Evolutionary conservation across 768 basidiomycete species (phyloP).

Genomic region (Auricularia auricula-judae): DNA sequence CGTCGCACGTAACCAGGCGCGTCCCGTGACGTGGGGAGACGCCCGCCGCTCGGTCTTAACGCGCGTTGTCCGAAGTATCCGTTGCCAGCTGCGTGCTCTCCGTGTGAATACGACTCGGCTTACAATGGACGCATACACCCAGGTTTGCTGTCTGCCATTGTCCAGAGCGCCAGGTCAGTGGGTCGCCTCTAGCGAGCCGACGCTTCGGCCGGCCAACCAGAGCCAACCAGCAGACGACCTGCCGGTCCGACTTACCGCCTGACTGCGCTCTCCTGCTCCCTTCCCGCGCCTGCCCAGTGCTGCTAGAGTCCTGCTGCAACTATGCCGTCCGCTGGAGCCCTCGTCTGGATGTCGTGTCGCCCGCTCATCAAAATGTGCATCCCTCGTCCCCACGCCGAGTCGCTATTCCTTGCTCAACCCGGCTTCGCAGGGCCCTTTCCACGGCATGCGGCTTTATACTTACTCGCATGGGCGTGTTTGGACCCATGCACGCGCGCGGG

Average conservation of each 20-base stretch:
- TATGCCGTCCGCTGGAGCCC: slow-evolving; percentile 24
- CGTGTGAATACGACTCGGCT: no score
- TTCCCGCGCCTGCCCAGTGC: no score
- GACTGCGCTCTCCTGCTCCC: no score
- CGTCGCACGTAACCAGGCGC: background rate
- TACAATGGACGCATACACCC: no score
- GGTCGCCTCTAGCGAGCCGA: no score
- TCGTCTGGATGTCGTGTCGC: slow-evolving; percentile 54
- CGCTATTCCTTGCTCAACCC: background rate
- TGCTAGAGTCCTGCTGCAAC: background rate
- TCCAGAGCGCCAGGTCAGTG: no score
- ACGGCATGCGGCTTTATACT: slow-evolving; percentile 44
- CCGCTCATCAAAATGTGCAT: slow-evolving; percentile 47
- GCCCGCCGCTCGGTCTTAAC: slow-evolving; percentile 15
- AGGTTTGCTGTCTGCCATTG: no score
- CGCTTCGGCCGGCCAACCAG: no score
- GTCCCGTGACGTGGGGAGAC: background rate
- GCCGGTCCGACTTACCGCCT: no score
- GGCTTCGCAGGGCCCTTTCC: slow-evolving; percentile 36
- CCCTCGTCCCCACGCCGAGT: slow-evolving; percentile 13
- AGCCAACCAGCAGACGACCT: no score
- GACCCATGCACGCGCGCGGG: slow-evolving; percentile 44
- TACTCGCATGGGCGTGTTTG: slow-evolving; percentile 51
- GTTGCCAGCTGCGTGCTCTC: no score
- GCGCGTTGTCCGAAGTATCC: no score